A percentile compares a stretch with the other conserved stretches of the same genome.
Conservation (phyloP, 2,329 filamentous ascomycete species). For the Beauveria caledonica region DNA sequence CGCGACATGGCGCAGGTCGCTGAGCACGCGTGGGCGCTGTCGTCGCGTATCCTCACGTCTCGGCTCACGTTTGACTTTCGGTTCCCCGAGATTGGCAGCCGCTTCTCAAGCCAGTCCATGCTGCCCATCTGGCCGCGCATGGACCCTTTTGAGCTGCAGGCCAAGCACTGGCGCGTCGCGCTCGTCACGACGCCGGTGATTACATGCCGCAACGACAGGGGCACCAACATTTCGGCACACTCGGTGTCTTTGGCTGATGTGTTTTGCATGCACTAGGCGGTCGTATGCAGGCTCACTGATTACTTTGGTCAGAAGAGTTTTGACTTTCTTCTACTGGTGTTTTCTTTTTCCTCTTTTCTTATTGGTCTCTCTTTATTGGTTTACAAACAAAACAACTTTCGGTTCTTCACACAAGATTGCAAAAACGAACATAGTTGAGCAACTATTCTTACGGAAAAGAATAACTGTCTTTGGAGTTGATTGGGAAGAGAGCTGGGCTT, state of each 20-base stretch:
- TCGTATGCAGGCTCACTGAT: too few relatives aligned
- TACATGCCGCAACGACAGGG: slow-evolving; percentile 44
- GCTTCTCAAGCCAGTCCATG: slow-evolving; percentile 42
- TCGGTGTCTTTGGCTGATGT: slow-evolving; percentile 39
- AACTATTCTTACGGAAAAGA: slow-evolving; percentile 1
- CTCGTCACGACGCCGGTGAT: slow-evolving; percentile 47
- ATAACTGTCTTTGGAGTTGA: background rate
- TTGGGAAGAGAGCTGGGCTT: background rate
- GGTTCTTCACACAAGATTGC: background rate
- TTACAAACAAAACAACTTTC: background rate
- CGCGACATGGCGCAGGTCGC: slow-evolving; percentile 35
- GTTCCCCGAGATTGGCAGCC: slow-evolving; percentile 42
- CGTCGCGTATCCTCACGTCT: slow-evolving; percentile 37
- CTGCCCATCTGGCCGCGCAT: slow-evolving; percentile 34
- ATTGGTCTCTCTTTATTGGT: background rate
- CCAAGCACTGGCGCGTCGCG: slow-evolving; percentile 43
- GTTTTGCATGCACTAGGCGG: slow-evolving; percentile 36
- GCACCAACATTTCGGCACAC: slow-evolving; percentile 34
- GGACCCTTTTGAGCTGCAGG: slow-evolving; percentile 37
- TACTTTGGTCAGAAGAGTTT: too few relatives aligned
- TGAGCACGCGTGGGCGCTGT: slow-evolving; percentile 35
- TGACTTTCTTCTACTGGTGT: too few relatives aligned
- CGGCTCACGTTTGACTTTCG: slow-evolving; percentile 37
- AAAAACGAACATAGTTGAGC: background rate
- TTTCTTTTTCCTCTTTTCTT: too few relatives aligned